Conservation (phyloP, 192 early-diverging fungal genomes). For the Coemansia aciculifera region DNA sequence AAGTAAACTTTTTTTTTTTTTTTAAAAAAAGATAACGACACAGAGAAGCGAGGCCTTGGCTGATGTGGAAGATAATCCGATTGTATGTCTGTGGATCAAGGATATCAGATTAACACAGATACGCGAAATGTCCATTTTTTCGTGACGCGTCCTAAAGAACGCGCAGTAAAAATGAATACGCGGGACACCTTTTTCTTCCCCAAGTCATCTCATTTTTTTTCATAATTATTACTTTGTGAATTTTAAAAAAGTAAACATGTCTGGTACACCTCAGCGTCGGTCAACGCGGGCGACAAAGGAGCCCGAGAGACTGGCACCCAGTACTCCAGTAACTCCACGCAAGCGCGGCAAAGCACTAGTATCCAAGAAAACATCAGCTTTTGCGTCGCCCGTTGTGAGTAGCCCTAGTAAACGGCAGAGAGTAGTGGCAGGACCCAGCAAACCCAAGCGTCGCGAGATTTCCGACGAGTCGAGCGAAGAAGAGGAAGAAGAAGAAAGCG, state of each 20-base stretch:
- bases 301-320: constrained; percentile 33
- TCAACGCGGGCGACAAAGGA: constrained; percentile 39
- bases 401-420: constrained; percentile 30
- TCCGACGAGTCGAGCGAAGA: neutral
- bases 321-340: constrained; percentile 26
- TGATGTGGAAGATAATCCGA: neutral
- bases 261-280: constrained; percentile 37
- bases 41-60: neutral
- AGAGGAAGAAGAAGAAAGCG: constrained; percentile 1
- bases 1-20: neutral
- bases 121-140: neutral
- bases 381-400: constrained; percentile 13
- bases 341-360: constrained; percentile 26
- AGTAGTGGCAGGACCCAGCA: constrained; percentile 8
- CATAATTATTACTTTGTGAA: neutral
- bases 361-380: constrained; percentile 17
- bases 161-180: constrained; percentile 13
- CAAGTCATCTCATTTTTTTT: too few relatives aligned
- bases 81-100: neutral
- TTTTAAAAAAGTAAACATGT: constrained; percentile 8
- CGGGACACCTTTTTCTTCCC: neutral
- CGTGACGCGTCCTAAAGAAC: constrained; percentile 1
- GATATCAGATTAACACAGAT: neutral
- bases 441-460: neutral
- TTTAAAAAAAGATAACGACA: too few relatives aligned